Base-by-base conservation (phyloP, 148 eudicot genomes). In the Linanthus parryae region DNA sequence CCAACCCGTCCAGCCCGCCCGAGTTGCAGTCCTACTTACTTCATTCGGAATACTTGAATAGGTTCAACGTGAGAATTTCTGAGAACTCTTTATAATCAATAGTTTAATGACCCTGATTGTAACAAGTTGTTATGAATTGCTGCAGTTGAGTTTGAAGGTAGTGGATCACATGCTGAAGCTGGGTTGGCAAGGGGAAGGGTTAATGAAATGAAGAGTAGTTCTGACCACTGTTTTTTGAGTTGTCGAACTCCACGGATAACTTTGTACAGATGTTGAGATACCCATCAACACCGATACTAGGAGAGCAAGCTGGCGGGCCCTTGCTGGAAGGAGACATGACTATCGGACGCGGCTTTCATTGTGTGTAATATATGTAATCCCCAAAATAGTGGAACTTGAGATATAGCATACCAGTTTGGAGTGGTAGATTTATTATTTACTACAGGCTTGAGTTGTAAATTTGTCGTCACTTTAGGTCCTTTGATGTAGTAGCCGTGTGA, bases 151-250 rank as follows among this genome's bases (percentile, higher is more conserved):
- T 70, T 71, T 82, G 72, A 87, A 84, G 79, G 94, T 87, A 58
- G 98, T 92, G 15, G 98, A 87, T 75, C 96, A 84, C 47, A 87
- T 87, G 98, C 85, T 87, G 36, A 92, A 92, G 77, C 83, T 87
- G 39, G 98, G 96, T 31, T 86, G 99, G 96, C 85, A 87, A 82
- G 95, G 95, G 27, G 90, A 79, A 42, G 85, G 94, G 54, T 67
- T 78, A 25, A n/a, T 83, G 20, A 79, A 79, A 61, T 83, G 73
- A 83, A 29, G 30, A 28, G 16, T 25, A n/a, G n/a, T 53, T 42
- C 33, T 1, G 10, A 40, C 28, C 34, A 24, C 25, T 34, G 51
- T 37, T 25, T 26, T 17, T 22, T 60, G 12, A 38, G 26, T 53
- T 46, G 40, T 43, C 18, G 28, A 45, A n/a, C 14, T 17, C 44